Evolutionary conservation across 106 monocot species (phyloP).

Genomic region (Dendrobium nobile): DNA sequence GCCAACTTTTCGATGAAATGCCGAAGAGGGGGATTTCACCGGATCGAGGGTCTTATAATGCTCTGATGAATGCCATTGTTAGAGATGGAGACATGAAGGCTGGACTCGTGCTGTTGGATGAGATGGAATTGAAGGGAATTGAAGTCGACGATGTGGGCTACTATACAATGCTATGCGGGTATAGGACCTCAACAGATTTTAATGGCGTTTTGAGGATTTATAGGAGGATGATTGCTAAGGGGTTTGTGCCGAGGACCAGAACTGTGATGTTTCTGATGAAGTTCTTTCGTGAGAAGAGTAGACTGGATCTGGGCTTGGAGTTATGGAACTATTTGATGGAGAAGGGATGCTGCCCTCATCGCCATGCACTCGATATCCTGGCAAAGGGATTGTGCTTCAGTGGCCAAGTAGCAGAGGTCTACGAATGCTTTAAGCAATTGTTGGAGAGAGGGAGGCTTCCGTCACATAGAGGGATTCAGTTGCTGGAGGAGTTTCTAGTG

Average conservation of each 20-base stretch:
- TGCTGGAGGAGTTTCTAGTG: constrained; percentile 54
- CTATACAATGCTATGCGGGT: constrained; percentile 57
- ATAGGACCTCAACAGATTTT: constrained; percentile 24
- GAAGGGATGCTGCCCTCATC: constrained; percentile 73
- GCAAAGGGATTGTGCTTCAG: constrained; percentile 58
- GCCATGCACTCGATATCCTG: constrained; percentile 73
- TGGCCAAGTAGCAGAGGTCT: constrained; percentile 45
- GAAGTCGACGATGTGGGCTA: constrained; percentile 65
- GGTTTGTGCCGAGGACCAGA: constrained; percentile 58
- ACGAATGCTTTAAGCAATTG: constrained; percentile 56
- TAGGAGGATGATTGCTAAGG: constrained; percentile 42
- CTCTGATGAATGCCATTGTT: constrained; percentile 49
- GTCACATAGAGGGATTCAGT: constrained; percentile 43
- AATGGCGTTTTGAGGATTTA: constrained; percentile 42
- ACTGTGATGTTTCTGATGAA: constrained; percentile 88
- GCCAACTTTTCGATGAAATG: constrained; percentile 69
- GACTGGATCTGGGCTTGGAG: constrained; percentile 51
- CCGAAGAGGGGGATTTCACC: constrained; percentile 30
- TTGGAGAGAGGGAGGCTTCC: constrained; percentile 64
- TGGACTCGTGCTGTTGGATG: constrained; percentile 36
- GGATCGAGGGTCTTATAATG: constrained; percentile 65
- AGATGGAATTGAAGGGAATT: constrained; percentile 60
- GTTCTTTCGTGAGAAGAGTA: constrained; percentile 50
- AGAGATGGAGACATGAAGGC: constrained; percentile 34
- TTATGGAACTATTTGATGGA: constrained; percentile 68